These are phyloP conservation scores for Raddia distichophylla DNA, from an alignment of 176 grass and related monocot genomes.

Conservation along the genomic window DNA sequence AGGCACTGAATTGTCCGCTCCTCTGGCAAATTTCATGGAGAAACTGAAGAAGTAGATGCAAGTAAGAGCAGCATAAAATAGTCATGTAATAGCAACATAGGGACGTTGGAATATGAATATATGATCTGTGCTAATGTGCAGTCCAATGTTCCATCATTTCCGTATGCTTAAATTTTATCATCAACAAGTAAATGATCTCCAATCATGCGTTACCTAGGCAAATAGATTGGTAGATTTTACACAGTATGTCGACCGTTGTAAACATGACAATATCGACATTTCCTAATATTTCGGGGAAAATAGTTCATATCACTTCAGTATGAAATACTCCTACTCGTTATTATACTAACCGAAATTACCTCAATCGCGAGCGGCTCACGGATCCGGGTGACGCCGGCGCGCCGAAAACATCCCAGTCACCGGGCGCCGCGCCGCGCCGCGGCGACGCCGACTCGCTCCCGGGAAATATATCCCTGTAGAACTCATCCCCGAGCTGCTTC, in stretches of 20 bases:
- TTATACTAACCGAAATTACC: constrained; percentile 18
- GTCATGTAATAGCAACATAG: neutral
- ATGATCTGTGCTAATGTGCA: neutral
- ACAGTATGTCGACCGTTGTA: neutral
- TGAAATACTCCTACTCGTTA: constrained; percentile 21
- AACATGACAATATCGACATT: neutral
- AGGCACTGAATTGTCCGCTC: constrained; percentile 43
- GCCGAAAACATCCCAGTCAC: constrained; percentile 59
- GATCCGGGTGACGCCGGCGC: constrained; percentile 58
- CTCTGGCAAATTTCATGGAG: constrained; percentile 60
- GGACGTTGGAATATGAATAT: neutral
- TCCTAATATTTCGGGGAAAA: neutral
- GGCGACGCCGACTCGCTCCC: constrained; percentile 63
- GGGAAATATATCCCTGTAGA: constrained; percentile 85
- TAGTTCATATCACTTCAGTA: neutral
- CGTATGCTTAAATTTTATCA: neutral
- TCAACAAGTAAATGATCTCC: neutral
- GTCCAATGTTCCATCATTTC: neutral
- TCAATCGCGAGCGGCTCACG: constrained; percentile 25
- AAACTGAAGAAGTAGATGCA: constrained; percentile 59
- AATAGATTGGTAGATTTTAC: neutral
- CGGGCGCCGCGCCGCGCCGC: constrained; percentile 31
- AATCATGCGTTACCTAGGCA: neutral
- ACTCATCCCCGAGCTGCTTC: constrained; percentile 68
- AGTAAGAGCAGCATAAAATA: constrained; percentile 24